Base-by-base conservation (phyloP, 78 protist genomes). In the Blattamonas nauphoetae region DNA sequence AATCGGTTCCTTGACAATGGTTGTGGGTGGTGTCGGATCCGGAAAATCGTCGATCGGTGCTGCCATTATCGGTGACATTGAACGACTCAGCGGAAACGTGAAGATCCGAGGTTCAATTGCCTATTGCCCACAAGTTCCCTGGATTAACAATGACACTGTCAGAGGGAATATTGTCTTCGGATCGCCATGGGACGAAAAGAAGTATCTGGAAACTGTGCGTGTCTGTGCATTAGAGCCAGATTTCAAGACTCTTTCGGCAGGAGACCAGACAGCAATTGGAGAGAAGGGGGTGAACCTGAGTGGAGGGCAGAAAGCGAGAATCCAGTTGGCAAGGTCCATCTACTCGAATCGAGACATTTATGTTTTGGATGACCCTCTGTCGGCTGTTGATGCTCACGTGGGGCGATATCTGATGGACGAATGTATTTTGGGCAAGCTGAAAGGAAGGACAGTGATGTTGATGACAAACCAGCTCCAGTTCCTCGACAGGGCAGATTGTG, bases 291-390 rank as follows among this genome's bases (percentile, higher is more conserved):
- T 94, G 87, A 95, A 85, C 84, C 88, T 95, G 3, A 45, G 88
- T 3, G 98, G 98, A 1, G 94, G 94, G n/a, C 93, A 91, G 42
- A 93, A 90, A 87, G 86, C 84, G 42, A 84, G 94, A n/a, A 55
- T 94, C 64, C 4, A 88, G 6, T 83, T 96, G 5, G 99, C 99
- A 0, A 92, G 99, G 4, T 95, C 98, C 1, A 94, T 95, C 33
- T 96, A 94, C 91, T 0, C 81, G 1, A 43, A 45, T 41, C 80
- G 81, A 1, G 93, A 90, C 63, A 41, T 94, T 32, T 41, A 44
- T 29, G 85, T 94, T 41, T 79, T 94, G 64, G 96, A 94, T 88
- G 95, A 92, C 45, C 94, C 95, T 1, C 89, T 94, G 45, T 43
- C 91, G 1, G 96, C 97, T 45, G 91, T 94, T 4, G 96, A 96